phyloP scores from a whole-genome alignment of 352 stramenopile genomes.

The Phytophthora multivora region DNA sequence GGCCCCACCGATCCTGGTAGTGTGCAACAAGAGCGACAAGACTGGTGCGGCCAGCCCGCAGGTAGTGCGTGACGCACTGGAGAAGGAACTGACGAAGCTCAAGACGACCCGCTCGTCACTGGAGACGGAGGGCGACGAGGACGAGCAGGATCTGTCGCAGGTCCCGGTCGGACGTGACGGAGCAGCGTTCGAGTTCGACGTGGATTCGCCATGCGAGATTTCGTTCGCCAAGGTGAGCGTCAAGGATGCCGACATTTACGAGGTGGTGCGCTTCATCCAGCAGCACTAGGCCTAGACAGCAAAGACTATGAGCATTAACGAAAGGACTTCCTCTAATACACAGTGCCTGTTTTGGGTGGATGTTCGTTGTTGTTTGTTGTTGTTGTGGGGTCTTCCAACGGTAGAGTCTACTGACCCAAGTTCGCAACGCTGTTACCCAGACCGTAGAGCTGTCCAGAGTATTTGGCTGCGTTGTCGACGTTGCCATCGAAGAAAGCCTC shows the following conservation, averaged over 20 bases:
- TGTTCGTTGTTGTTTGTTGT: conserved; percentile 9
- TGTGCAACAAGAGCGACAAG: conserved; percentile 86
- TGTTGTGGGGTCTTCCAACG: conserved; percentile 16
- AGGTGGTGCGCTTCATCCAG: conserved; percentile 75
- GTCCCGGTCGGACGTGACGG: conserved; percentile 82
- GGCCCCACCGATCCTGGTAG: conserved; percentile 69
- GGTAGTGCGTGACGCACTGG: conserved; percentile 59
- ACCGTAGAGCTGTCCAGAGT: conserved; percentile 87
- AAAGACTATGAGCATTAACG: conserved; percentile 20
- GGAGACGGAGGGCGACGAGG: conserved; percentile 78
- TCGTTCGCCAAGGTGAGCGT: conserved; percentile 75
- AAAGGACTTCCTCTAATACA: conserved; percentile 12
- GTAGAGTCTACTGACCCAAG: conserved; percentile 40
- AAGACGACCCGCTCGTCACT: conserved; percentile 88
- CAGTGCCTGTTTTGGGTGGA: conserved; percentile 11
- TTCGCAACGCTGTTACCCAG: conserved; percentile 70
- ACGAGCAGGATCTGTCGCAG: conserved; percentile 70
- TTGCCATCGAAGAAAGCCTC: conserved; percentile 89
- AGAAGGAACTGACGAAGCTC: conserved; percentile 86
- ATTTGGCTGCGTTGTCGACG: conserved; percentile 83
- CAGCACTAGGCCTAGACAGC: conserved; percentile 51
- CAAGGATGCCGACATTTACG: conserved; percentile 64
- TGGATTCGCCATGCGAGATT: conserved; percentile 83
- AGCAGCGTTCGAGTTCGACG: conserved; percentile 74
- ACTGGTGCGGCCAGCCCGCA: conserved; percentile 47